Evolutionary conservation across 257 asterid species (phyloP), one percentile per base, ranked within the genome.

Genomic region (Gardenia jasminoides): DNA sequence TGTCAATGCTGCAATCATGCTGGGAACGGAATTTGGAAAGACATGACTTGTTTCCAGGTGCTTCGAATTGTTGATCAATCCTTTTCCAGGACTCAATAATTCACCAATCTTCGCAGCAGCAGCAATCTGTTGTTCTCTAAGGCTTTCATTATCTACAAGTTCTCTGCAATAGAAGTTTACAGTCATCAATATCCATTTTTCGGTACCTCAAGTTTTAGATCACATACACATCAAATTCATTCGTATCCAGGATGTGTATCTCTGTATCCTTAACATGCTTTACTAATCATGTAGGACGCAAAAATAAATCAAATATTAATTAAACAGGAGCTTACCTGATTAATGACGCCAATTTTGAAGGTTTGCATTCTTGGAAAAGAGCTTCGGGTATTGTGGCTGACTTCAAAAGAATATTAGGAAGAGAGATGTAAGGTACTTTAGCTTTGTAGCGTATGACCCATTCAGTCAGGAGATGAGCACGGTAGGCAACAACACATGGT

Each of bases 381-480:
- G 93, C 94, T 91, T 95, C 99, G 65, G 98, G 99, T 64, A 96
- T 90, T 82, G 91, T 52, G 48, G 89, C 78, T 17, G 97, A 89
- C 79, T 92, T 87, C 59, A 93, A 80, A 71, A 96, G 89, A 73
- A 96, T 92, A 83, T 96, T 96, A 61, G 99, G 95, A 80, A 92
- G 97, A 39, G 98, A 93, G 68, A 93, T 89, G 90, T 92, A 93
- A 26, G 92, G 90, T 67, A 96, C 83, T 84, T 81, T 90, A 83
- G 98, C 97, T 86, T 89, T 93, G 85, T 85, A 88, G 30, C 87
- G 90, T 75, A 93, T 92, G 86, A 93, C 79, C 92, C 90, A 90
- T 83, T 96, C 99, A 2, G 97, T 96, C 65, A 91, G 83, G 83
- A 89, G 74, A 87, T 95, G 97, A 68, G 99, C 99, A 83, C 97